Evolutionary conservation across 2,329 filamentous ascomycete genomes (phyloP).

Genomic region (Pseudohalonectria lignicola): DNA sequence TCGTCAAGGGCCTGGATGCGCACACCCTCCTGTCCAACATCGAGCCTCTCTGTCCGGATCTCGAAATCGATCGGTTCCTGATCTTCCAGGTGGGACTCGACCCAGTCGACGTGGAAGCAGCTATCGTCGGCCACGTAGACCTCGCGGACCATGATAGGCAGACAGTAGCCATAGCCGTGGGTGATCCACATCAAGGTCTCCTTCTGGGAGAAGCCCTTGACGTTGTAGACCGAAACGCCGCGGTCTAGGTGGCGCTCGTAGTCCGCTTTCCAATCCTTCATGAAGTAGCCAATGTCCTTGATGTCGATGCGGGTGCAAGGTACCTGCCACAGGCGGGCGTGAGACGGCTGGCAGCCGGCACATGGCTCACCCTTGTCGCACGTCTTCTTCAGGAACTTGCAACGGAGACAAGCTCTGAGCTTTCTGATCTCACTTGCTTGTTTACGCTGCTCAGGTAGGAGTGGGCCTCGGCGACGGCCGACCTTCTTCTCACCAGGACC

Average conservation of each 20-base stretch:
- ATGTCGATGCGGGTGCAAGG: constrained; percentile 97
- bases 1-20: constrained; percentile 72
- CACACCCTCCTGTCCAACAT: constrained; percentile 81
- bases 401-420: constrained; percentile 82
- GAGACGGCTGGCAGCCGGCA: constrained; percentile 87
- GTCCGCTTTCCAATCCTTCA: constrained; percentile 98
- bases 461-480: constrained; percentile 77
- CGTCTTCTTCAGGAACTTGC: constrained; percentile 98
- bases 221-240: constrained; percentile 86
- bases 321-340: constrained; percentile 93
- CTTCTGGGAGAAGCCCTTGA: constrained; percentile 69
- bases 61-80: constrained; percentile 73
- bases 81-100: constrained; percentile 60
- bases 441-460: constrained; percentile 87
- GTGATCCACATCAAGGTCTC: constrained; percentile 79
- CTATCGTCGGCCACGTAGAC: constrained; percentile 86
- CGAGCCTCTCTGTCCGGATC: constrained; percentile 77
- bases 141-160: constrained; percentile 88
- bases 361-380: constrained; percentile 97
- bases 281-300: constrained; percentile 96
- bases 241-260: constrained; percentile 83
- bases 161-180: constrained; percentile 86
- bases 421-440: constrained; percentile 96
- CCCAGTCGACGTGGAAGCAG: constrained; percentile 90
- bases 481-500: constrained; percentile 84